Conservation (phyloP, 2,329 filamentous ascomycete species). For the Cadophora sp. region DNA sequence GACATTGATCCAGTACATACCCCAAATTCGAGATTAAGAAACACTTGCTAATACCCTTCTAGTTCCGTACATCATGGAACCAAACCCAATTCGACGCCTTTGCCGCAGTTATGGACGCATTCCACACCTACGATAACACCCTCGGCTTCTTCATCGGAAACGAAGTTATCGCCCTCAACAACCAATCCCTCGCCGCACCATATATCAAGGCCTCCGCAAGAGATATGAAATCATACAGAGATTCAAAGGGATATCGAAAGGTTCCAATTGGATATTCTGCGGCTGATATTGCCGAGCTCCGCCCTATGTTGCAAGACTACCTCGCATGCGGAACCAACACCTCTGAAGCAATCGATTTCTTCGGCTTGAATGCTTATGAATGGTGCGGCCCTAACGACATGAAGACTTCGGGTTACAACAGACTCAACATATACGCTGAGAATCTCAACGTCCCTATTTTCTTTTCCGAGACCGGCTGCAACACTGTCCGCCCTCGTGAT, state of each 20-base stretch:
- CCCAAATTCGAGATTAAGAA: background rate
- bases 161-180: constrained; percentile 74
- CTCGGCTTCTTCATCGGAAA: constrained; percentile 89
- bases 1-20: constrained; percentile 62
- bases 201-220: constrained; percentile 83
- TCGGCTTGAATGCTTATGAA: constrained; percentile 84
- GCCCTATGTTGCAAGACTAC: constrained; percentile 71
- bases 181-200: constrained; percentile 71
- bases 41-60: constrained; percentile 27
- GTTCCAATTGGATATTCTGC: constrained; percentile 90
- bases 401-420: constrained; percentile 70
- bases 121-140: constrained; percentile 72
- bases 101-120: constrained; percentile 41
- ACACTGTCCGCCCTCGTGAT: constrained; percentile 63
- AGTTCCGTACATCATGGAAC: constrained; percentile 74
- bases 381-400: constrained; percentile 70
- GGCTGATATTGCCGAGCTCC: constrained; percentile 77
- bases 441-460: constrained; percentile 85
- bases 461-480: constrained; percentile 91
- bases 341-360: constrained; percentile 80
- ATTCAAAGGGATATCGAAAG: constrained; percentile 76
- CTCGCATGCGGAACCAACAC: constrained; percentile 77
- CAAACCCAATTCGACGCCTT: constrained; percentile 67
- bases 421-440: constrained; percentile 70
- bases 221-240: constrained; percentile 83